These are phyloP conservation scores for Hordeum marinum DNA, from an alignment of 176 grass and related monocot genomes.

Conservation along the genomic window DNA sequence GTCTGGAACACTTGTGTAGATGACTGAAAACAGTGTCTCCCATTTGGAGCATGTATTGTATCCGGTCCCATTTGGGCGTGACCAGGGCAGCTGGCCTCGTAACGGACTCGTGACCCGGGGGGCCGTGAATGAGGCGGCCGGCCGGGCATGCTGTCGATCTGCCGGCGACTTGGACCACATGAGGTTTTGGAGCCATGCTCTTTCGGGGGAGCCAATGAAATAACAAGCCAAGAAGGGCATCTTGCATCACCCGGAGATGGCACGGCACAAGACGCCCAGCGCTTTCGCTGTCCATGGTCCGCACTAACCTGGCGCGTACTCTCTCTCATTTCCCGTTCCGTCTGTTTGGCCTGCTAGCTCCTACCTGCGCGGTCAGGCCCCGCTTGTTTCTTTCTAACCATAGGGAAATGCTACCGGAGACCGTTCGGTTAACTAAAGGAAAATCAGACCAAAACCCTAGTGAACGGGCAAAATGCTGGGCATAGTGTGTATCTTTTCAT, in stretches of 20 bases:
- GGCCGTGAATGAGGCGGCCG: neutral
- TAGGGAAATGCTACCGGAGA: too few relatives aligned
- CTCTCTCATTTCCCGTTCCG: neutral
- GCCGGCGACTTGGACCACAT: constrained; percentile 5
- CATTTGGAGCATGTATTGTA: neutral
- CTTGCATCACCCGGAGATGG: neutral
- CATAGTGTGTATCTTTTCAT: too few relatives aligned
- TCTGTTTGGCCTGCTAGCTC: neutral
- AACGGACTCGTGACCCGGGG: neutral
- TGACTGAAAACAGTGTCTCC: neutral
- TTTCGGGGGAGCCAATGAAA: neutral
- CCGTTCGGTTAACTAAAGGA: too few relatives aligned
- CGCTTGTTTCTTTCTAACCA: too few relatives aligned
- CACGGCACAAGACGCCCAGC: neutral
- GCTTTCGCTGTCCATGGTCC: constrained; percentile 5
- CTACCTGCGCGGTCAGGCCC: neutral
- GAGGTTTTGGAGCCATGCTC: neutral
- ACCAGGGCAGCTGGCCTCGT: neutral
- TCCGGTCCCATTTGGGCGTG: neutral
- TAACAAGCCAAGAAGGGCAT: neutral
- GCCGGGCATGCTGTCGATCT: neutral
- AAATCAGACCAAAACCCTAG: too few relatives aligned
- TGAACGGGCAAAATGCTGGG: too few relatives aligned
- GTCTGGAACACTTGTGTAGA: neutral
- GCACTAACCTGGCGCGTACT: neutral